A percentile compares a stretch with the other conserved stretches of the same genome.
Conservation (phyloP, 2,329 filamentous ascomycete genomes). For the Emericellopsis atlantica region DNA sequence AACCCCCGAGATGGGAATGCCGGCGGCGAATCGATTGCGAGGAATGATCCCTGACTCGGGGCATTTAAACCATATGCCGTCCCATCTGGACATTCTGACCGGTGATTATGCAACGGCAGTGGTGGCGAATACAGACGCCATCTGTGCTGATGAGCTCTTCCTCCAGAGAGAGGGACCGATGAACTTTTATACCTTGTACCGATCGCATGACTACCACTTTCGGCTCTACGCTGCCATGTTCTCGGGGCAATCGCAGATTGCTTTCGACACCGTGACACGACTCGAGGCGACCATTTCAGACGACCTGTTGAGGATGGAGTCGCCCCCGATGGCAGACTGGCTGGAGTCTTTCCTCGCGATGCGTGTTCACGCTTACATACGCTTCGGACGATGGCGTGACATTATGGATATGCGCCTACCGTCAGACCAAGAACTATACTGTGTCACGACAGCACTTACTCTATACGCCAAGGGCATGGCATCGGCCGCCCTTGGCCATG, state of each 20-base stretch:
- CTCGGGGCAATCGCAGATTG: conserved; percentile 48
- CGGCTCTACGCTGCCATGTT: conserved; percentile 71
- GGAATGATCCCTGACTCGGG: conserved; percentile 55
- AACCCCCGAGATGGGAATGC: conserved; percentile 48
- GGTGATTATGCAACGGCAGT: conserved; percentile 60
- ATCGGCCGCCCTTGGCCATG: conserved; percentile 40
- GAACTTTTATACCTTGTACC: conserved; percentile 69
- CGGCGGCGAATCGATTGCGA: conserved; percentile 48
- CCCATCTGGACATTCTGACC: conserved; percentile 61
- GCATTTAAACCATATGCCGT: conserved; percentile 66
- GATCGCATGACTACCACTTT: conserved; percentile 64
- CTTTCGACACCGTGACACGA: conserved; percentile 43
- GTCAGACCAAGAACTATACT: conserved; percentile 47
- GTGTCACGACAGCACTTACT: conserved; percentile 53
- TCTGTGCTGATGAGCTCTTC: conserved; percentile 55
- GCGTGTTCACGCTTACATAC: conserved; percentile 55
- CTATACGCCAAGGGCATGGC: conserved; percentile 60
- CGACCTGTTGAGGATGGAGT: conserved; percentile 47
- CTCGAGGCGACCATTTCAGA: conserved; percentile 53
- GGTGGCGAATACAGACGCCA: conserved; percentile 52
- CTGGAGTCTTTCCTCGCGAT: conserved; percentile 59
- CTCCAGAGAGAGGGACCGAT: conserved; percentile 42
- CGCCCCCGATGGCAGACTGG: conserved; percentile 69
- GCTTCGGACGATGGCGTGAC: conserved; percentile 63
- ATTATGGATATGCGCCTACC: conserved; percentile 45